A percentile compares a stretch with the other conserved stretches of the same genome.
Evolutionary conservation across 2,329 filamentous ascomycete species (phyloP).

Genomic region (Colletotrichum endophyticum): DNA sequence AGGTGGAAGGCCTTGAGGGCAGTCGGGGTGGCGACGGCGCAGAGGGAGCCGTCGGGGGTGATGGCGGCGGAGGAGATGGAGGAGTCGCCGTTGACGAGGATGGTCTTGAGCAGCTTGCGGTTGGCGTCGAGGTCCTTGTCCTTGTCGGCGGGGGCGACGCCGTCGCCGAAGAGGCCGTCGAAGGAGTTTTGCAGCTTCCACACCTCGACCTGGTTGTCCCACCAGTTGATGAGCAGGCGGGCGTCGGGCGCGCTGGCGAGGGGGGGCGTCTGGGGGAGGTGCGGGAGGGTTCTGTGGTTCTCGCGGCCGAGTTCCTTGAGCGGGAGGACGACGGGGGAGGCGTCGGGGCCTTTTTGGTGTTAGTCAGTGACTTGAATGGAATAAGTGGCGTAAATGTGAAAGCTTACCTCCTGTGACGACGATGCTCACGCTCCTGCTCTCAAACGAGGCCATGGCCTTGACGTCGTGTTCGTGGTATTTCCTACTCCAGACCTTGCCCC

Average conservation of each 20-base stretch:
- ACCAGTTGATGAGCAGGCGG: slow-evolving; percentile 87
- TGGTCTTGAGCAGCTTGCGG: slow-evolving; percentile 71
- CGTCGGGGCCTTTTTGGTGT: slow-evolving; percentile 72
- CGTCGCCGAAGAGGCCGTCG: slow-evolving; percentile 47
- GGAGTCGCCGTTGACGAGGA: slow-evolving; percentile 75
- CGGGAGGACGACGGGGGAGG: slow-evolving; percentile 81
- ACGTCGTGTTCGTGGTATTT: slow-evolving; percentile 94
- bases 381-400: not conserved
- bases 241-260: slow-evolving; percentile 75
- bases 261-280: slow-evolving; percentile 79
- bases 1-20: slow-evolving; percentile 81
- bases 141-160: slow-evolving; percentile 38
- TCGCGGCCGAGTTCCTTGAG: slow-evolving; percentile 77
- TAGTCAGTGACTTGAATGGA: not conserved
- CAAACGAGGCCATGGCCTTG: slow-evolving; percentile 90
- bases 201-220: slow-evolving; percentile 85
- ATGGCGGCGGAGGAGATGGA: slow-evolving; percentile 80
- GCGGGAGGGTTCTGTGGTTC: slow-evolving; percentile 81
- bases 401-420: slow-evolving; percentile 86
- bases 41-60: slow-evolving; percentile 72
- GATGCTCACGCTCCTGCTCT: slow-evolving; percentile 82
- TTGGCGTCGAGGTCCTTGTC: slow-evolving; percentile 53
- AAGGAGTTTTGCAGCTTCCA: slow-evolving; percentile 67
- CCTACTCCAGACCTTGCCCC: slow-evolving; percentile 85
- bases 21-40: slow-evolving; percentile 77